Conservation (phyloP, 176 grass and related monocot genomes). For the Leersia perrieri region DNA sequence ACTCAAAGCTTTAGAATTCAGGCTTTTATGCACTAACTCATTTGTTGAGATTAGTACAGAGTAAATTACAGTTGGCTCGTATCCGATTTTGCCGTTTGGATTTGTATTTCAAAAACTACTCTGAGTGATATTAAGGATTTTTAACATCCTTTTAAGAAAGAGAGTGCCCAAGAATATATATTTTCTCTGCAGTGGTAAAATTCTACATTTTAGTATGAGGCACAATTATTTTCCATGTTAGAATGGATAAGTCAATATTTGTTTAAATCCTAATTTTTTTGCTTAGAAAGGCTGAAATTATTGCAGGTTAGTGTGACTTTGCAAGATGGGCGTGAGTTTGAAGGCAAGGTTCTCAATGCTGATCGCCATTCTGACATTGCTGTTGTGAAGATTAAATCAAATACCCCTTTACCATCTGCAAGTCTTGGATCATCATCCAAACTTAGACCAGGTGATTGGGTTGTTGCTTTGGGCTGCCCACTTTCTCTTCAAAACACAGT, state of each 20-base stretch:
- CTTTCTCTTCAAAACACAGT: slow-evolving; percentile 86
- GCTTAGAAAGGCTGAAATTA: slow-evolving; percentile 17
- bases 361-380: slow-evolving; percentile 69
- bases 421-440: slow-evolving; percentile 67
- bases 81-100: background rate
- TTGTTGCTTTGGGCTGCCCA: slow-evolving; percentile 77
- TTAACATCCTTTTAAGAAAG: slow-evolving; percentile 6
- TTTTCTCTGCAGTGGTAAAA: background rate
- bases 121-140: background rate
- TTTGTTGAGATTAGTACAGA: background rate
- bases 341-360: slow-evolving; percentile 55
- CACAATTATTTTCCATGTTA: background rate
- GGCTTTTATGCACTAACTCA: background rate
- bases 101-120: background rate
- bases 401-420: slow-evolving; percentile 71
- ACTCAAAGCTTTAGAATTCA: background rate
- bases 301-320: slow-evolving; percentile 79
- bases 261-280: slow-evolving; percentile 12
- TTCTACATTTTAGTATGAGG: slow-evolving; percentile 4
- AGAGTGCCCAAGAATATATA: background rate
- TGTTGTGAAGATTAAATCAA: slow-evolving; percentile 81
- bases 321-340: slow-evolving; percentile 81
- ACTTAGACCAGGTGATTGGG: slow-evolving; percentile 72
- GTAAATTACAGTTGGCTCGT: background rate
- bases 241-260: background rate